Conservation (phyloP, 108 stramenopile species). For the Skeletonema tropicum region DNA sequence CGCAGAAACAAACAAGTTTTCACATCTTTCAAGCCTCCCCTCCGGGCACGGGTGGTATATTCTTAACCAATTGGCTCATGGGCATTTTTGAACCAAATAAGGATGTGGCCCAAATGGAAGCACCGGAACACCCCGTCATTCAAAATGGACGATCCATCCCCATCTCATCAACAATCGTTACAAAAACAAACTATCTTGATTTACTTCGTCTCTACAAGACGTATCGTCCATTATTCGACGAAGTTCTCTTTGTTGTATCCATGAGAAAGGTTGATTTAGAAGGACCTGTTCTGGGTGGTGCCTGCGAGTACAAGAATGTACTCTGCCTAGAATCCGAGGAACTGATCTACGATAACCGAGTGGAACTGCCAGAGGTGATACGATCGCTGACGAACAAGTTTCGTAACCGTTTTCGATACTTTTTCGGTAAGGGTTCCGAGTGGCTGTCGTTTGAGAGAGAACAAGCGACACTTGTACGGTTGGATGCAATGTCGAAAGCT, state of each 20-base stretch:
- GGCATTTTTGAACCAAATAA: conserved; percentile 43
- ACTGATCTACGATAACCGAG: conserved; percentile 22
- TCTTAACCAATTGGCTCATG: conserved; percentile 42
- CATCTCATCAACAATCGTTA: conserved; percentile 33
- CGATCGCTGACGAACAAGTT: conserved; percentile 20
- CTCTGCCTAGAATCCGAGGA: conserved; percentile 45
- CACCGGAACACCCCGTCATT: conserved; percentile 18
- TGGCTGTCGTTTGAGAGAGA: conserved; percentile 11
- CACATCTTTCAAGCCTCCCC: conserved; percentile 47
- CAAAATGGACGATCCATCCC: conserved; percentile 18
- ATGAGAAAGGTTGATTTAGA: neutral
- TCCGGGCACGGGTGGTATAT: conserved; percentile 17
- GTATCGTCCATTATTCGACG: conserved; percentile 37
- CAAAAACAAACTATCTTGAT: conserved; percentile 37
- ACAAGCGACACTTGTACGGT: conserved; percentile 13
- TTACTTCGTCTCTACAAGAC: conserved; percentile 30
- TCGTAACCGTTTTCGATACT: conserved; percentile 30
- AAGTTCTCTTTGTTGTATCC: conserved; percentile 42
- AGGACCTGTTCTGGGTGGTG: neutral
- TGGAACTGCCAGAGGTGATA: conserved; percentile 33
- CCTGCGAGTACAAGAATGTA: conserved; percentile 46
- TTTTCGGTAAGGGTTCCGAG: conserved; percentile 19
- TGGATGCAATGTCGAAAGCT: conserved; percentile 25
- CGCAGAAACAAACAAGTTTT: neutral
- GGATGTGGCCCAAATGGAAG: conserved; percentile 32